Conservation (phyloP, 352 stramenopile species). For the Pythium insidiosum region DNA sequence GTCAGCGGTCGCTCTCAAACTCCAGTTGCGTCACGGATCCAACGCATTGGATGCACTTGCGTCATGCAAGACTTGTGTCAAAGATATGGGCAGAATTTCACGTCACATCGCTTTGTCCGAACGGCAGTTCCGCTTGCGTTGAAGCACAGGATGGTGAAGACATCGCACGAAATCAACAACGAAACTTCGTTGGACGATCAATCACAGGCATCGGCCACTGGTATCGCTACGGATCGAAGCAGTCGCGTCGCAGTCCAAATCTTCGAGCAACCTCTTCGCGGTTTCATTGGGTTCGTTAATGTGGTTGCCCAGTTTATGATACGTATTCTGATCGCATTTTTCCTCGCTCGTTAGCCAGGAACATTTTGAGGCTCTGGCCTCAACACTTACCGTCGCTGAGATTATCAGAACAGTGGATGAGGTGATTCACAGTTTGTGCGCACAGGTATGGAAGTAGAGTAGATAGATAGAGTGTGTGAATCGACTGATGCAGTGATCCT, state of each 20-base stretch:
- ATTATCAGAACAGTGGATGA: conserved; percentile 17
- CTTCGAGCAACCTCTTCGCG: conserved; percentile 13
- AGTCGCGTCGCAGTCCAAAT: conserved; percentile 14
- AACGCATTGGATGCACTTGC: conserved; percentile 1
- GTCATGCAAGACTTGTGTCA: conserved; percentile 8
- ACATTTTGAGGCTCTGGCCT: conserved; percentile 7
- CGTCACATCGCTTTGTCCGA: conserved; percentile 12
- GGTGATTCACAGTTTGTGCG: conserved; percentile 4
- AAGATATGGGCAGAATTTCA: conserved; percentile 12
- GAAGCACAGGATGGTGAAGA: neutral
- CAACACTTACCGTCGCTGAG: conserved; percentile 15
- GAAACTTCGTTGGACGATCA: too few relatives aligned
- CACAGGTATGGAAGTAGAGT: too few relatives aligned
- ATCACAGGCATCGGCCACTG: too few relatives aligned
- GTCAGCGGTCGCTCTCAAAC: too few relatives aligned
- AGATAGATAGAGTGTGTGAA: too few relatives aligned
- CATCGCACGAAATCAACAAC: too few relatives aligned
- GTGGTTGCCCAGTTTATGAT: too few relatives aligned
- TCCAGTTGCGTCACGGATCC: neutral
- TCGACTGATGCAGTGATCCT: too few relatives aligned
- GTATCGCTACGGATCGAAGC: conserved; percentile 7
- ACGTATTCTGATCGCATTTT: too few relatives aligned
- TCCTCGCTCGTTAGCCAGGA: conserved; percentile 1
- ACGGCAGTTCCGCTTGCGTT: conserved; percentile 5
- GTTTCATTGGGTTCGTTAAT: conserved; percentile 12